phyloP scores from a whole-genome alignment of 2,329 filamentous ascomycete genomes.

The Cryphonectria parasitica region DNA sequence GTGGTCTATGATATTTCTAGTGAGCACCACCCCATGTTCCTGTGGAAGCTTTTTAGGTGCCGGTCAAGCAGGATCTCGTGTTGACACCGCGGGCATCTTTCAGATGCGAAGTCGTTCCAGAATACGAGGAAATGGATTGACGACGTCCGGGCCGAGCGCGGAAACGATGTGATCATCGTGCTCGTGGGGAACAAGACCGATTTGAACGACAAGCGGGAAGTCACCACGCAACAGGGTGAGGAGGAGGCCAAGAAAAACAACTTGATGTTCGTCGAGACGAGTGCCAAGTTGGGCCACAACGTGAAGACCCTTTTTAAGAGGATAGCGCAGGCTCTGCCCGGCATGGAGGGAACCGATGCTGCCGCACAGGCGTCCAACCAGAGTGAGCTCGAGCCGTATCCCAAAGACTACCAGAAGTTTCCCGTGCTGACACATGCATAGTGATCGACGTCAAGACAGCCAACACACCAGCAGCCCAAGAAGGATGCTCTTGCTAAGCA shows the following conservation, averaged over 20 bases:
- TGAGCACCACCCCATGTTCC: slow-evolving; percentile 42
- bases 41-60: slow-evolving; percentile 18
- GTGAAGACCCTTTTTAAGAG: slow-evolving; percentile 97
- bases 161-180: slow-evolving; percentile 98
- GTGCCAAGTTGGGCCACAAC: slow-evolving; percentile 96
- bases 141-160: slow-evolving; percentile 92
- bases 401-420: background rate
- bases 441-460: slow-evolving; percentile 95
- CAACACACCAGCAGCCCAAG: slow-evolving; percentile 69
- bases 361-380: slow-evolving; percentile 73
- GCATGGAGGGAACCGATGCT: slow-evolving; percentile 91
- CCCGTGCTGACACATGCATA: slow-evolving; percentile 45
- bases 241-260: slow-evolving; percentile 98
- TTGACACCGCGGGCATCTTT: slow-evolving; percentile 12
- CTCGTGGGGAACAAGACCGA: slow-evolving; percentile 99
- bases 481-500: slow-evolving; percentile 70
- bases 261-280: slow-evolving; percentile 98
- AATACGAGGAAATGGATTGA: slow-evolving; percentile 99
- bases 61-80: background rate
- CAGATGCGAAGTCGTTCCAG: slow-evolving; percentile 93
- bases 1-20: slow-evolving; percentile 99
- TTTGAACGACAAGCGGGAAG: slow-evolving; percentile 96
- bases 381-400: slow-evolving; percentile 61
- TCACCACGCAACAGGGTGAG: slow-evolving; percentile 94
- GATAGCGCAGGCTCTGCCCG: slow-evolving; percentile 96